A percentile compares a stretch with the other conserved stretches of the same genome.
Evolutionary conservation across 805 yeast species (phyloP).

Genomic region (Dipodascus geniculatus): DNA sequence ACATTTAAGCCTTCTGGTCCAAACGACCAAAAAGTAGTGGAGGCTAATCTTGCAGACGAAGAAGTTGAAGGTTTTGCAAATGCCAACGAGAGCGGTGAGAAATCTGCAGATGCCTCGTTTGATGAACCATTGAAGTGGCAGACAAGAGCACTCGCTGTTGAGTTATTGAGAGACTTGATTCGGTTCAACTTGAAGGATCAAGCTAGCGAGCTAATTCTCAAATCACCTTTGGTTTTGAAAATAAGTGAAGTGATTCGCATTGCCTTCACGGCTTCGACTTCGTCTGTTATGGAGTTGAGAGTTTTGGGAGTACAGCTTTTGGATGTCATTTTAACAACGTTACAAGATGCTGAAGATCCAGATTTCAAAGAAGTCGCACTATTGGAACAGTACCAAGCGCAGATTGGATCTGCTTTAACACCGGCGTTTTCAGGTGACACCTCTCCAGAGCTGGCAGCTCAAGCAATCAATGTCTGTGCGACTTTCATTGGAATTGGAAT

Average conservation of each 20-base stretch:
- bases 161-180: conserved; percentile 24
- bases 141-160: conserved; percentile 30
- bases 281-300: conserved; percentile 49
- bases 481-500: conserved; percentile 57
- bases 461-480: conserved; percentile 69
- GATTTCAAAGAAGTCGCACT: conserved; percentile 58
- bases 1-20: conserved; percentile 22
- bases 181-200: conserved; percentile 13
- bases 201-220: conserved; percentile 13
- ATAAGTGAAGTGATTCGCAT: conserved; percentile 56
- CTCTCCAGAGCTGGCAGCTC: conserved; percentile 59
- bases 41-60: conserved; percentile 26
- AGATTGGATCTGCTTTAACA: conserved; percentile 75
- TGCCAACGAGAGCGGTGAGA: conserved; percentile 10
- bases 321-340: conserved; percentile 47
- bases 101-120: conserved; percentile 9
- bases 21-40: conserved; percentile 23
- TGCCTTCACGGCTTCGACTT: conserved; percentile 72
- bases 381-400: conserved; percentile 90
- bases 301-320: conserved; percentile 55
- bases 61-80: conserved; percentile 31
- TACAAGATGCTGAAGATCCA: conserved; percentile 56
- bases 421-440: conserved; percentile 75
- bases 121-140: conserved; percentile 33
- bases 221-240: conserved; percentile 16